Percentiles rank a stretch among this genome's conserved stretches.
phyloP scores from a whole-genome alignment of 176 grass and related monocot genomes.

The Avena eriantha region DNA sequence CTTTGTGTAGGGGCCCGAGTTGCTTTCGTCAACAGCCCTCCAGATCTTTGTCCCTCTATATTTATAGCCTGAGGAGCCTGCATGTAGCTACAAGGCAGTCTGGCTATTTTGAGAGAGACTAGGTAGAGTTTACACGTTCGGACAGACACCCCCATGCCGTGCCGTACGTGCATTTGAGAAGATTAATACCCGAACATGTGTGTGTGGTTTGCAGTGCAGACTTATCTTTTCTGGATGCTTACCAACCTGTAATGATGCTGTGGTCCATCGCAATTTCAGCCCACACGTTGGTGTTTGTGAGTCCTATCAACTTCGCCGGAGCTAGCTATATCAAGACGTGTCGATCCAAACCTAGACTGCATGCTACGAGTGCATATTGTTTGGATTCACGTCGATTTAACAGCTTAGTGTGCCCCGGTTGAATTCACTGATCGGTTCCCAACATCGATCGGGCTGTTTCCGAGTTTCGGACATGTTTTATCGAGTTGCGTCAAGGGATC shows the following conservation, averaged over 20 bases:
- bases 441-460: too few relatives aligned
- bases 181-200: conserved; percentile 33
- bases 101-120: conserved; percentile 41
- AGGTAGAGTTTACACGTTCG: conserved; percentile 20
- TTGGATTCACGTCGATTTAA: too few relatives aligned
- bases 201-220: conserved; percentile 18
- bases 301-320: not conserved
- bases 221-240: conserved; percentile 42
- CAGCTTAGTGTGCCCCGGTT: too few relatives aligned
- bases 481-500: too few relatives aligned
- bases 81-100: conserved; percentile 18
- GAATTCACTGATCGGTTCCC: too few relatives aligned
- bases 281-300: conserved; percentile 33
- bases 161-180: not conserved
- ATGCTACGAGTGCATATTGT: too few relatives aligned
- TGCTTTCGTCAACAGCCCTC: conserved; percentile 43
- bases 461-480: too few relatives aligned
- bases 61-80: conserved; percentile 41
- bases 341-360: not conserved
- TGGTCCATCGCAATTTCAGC: conserved; percentile 38
- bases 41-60: conserved; percentile 53
- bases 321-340: not conserved
- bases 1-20: conserved; percentile 38
- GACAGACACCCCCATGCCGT: not conserved
- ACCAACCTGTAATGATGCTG: conserved; percentile 32